Evolutionary conservation across 2,329 filamentous ascomycete species (phyloP).

Genomic region (Monosporascus cannonballus): DNA sequence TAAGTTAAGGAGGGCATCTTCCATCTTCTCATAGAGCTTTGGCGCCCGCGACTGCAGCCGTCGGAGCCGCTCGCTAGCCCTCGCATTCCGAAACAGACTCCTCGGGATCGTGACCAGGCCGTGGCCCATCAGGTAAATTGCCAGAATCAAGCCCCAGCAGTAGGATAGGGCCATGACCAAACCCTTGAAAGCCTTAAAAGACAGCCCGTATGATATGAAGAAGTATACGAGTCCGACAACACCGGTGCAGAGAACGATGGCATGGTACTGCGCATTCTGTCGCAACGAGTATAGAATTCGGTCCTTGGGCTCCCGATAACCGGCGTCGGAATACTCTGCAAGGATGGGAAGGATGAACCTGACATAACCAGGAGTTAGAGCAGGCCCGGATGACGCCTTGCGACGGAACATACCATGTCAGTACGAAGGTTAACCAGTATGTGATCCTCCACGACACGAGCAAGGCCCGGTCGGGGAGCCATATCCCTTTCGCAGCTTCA

Average conservation of each 20-base stretch:
- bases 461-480: slow-evolving; percentile 72
- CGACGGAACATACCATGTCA: slow-evolving; percentile 68
- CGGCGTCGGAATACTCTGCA: slow-evolving; percentile 90
- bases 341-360: slow-evolving; percentile 89
- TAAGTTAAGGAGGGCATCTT: slow-evolving; percentile 73
- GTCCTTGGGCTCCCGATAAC: slow-evolving; percentile 79
- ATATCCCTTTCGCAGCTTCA: slow-evolving; percentile 70
- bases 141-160: slow-evolving; percentile 83
- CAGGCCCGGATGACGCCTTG: neutral
- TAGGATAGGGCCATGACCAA: slow-evolving; percentile 92
- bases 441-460: slow-evolving; percentile 89
- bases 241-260: slow-evolving; percentile 67
- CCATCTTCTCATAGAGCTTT: slow-evolving; percentile 77
- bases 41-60: slow-evolving; percentile 75
- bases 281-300: slow-evolving; percentile 79
- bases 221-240: slow-evolving; percentile 75
- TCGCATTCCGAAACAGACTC: slow-evolving; percentile 71
- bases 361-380: slow-evolving; percentile 10
- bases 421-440: slow-evolving; percentile 93
- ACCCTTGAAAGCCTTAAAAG: slow-evolving; percentile 68
- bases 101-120: slow-evolving; percentile 88
- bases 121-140: slow-evolving; percentile 97
- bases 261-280: slow-evolving; percentile 82
- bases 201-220: slow-evolving; percentile 69
- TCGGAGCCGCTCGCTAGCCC: slow-evolving; percentile 66